These are phyloP conservation scores for Chaetomiaceae sp. DNA, from an alignment of 2,329 filamentous ascomycete genomes.

Conservation along the genomic window DNA sequence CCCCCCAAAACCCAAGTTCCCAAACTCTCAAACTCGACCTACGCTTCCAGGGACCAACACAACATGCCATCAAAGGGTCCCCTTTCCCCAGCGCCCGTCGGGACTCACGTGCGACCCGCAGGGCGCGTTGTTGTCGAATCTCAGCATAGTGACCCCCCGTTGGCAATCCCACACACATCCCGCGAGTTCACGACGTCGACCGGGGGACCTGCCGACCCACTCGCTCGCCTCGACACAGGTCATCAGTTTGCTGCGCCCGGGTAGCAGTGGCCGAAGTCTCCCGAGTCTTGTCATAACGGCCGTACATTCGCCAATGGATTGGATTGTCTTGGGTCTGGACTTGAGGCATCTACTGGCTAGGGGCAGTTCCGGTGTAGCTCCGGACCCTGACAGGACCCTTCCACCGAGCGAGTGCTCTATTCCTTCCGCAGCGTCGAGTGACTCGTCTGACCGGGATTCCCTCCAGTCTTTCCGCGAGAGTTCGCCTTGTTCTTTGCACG, in stretches of 20 bases:
- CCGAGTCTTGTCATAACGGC: neutral
- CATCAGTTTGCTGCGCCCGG: slow-evolving; percentile 5
- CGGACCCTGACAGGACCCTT: neutral
- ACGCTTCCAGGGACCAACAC: no score
- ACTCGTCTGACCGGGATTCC: slow-evolving; percentile 2
- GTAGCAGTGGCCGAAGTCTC: slow-evolving; percentile 1
- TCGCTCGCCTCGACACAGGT: neutral
- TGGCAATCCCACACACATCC: no score
- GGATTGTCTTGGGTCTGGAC: neutral
- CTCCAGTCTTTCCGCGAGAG: neutral
- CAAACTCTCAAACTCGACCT: no score
- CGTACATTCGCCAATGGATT: neutral
- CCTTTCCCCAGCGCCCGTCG: neutral
- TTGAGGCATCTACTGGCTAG: slow-evolving; percentile 5
- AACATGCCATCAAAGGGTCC: no score
- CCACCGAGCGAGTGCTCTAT: neutral
- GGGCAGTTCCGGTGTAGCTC: neutral
- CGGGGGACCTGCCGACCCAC: neutral
- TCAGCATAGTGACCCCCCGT: no score
- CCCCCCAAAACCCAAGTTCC: no score
- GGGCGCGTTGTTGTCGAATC: neutral
- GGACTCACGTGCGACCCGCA: neutral
- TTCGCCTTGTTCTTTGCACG: slow-evolving; percentile 11
- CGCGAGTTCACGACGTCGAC: neutral
- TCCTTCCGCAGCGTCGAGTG: neutral